Conservation (phyloP, 2,329 filamentous ascomycete genomes). For the Westerdykella sp. region DNA sequence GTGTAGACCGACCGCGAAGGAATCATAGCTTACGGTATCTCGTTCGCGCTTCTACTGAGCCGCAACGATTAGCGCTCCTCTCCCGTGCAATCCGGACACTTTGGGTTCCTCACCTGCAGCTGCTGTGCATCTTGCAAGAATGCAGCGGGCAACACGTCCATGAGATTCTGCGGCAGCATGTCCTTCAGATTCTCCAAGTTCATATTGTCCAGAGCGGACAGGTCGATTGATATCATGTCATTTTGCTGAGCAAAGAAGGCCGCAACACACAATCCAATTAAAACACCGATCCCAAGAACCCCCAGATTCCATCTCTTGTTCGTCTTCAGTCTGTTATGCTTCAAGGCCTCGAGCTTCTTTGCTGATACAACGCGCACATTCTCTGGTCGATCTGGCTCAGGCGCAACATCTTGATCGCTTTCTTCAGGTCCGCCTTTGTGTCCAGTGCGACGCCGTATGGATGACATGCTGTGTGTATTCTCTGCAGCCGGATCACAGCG, state of each 20-base stretch:
- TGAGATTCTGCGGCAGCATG: conserved; percentile 62
- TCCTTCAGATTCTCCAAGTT: conserved; percentile 84
- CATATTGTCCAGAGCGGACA: conserved; percentile 63
- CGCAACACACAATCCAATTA: conserved; percentile 86
- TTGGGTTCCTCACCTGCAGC: conserved; percentile 57
- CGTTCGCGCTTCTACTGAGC: conserved; percentile 68
- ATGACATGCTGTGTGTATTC: conserved; percentile 24
- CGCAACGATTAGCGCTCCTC: conserved; percentile 17
- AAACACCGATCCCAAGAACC: conserved; percentile 78
- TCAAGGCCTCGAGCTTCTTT: conserved; percentile 46
- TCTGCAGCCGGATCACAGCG: no score
- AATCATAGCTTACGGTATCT: conserved; percentile 84
- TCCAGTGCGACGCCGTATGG: conserved; percentile 34
- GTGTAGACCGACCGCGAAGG: conserved; percentile 83
- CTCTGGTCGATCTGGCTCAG: conserved; percentile 31
- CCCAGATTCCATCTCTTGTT: conserved; percentile 69
- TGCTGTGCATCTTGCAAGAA: conserved; percentile 82
- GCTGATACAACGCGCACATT: conserved; percentile 49
- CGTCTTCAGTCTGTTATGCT: conserved; percentile 37
- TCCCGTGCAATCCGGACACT: neutral
- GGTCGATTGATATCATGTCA: conserved; percentile 66
- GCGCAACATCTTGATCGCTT: conserved; percentile 26
- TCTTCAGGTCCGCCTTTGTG: conserved; percentile 14
- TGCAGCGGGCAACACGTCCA: conserved; percentile 82
- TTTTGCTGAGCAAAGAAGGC: conserved; percentile 85